Base-by-base conservation (phyloP, 2,329 filamentous ascomycete genomes). In the Gaeumannomyces sp. region DNA sequence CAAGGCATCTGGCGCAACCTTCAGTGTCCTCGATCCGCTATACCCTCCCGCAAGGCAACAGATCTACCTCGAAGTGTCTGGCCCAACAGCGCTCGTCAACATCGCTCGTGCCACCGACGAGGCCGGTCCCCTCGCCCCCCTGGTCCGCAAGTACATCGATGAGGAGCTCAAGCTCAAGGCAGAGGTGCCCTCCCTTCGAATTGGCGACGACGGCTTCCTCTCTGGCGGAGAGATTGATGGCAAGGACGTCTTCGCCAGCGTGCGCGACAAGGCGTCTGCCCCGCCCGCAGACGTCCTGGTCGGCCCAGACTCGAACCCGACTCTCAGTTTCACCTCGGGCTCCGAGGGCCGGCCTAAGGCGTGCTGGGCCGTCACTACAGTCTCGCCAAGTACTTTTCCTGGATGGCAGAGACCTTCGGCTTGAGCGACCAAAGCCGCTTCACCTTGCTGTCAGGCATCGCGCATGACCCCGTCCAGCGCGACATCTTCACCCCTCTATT, bases 401-500 rank as follows among this genome's bases (percentile, higher is more conserved):
- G 93, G 93, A 98, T 98, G 94, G 87, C 92, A 0, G 79, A 95
- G 76, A 86, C 81, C 2, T 98, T 98, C 75, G 81, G 86, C 61
- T 81, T 96, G 61, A 88, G 86, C 0, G 82, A 87, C 11, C 83
- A 91, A 58, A 89, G 89, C 73, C 85, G 83, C 68, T 97, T 96
- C 73, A 92, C 93, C 3, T 88, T 93, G 80, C 82, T 97, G 10
- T 90, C 85, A 61, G 93, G 93, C 60, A 96, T 97, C 71, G 90
- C 91, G 3, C 90, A 95, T 73, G 87, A 89, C 69, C 86, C 86
- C 4, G 84, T 89, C 45, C 85, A 88, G 73, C 73, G 85, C 70
- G 85, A 98, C 74, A 96, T 97, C 64, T 93, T 97, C 74, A 98
- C 90, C 0, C 94, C 94, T 0, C 82, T 97, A 0, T 97, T 93